Conservation (phyloP, 176 grass and related monocot genomes). For the Musa acuminata region DNA sequence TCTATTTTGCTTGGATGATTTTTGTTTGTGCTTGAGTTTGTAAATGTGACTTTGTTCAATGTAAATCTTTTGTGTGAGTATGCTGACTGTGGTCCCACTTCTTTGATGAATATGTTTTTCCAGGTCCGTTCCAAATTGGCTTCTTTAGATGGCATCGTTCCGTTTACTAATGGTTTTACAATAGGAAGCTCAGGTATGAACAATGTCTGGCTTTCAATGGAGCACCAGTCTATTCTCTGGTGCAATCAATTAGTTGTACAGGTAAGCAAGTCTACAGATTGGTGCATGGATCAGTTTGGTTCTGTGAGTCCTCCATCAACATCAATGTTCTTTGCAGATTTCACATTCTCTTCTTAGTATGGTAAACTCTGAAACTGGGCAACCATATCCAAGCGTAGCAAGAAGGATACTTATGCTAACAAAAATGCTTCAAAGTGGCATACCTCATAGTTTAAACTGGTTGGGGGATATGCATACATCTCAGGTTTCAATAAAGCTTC, state of each 20-base stretch:
- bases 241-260: slow-evolving; percentile 98
- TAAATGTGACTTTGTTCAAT: background rate
- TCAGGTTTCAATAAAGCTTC: slow-evolving; percentile 18
- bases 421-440: slow-evolving; percentile 85
- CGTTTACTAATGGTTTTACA: slow-evolving; percentile 80
- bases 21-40: background rate
- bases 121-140: slow-evolving; percentile 81
- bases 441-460: slow-evolving; percentile 59
- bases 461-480: slow-evolving; percentile 28
- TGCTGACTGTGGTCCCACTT: background rate
- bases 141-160: slow-evolving; percentile 72
- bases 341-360: slow-evolving; percentile 81
- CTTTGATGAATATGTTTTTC: slow-evolving; percentile 14
- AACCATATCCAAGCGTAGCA: slow-evolving; percentile 53
- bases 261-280: slow-evolving; percentile 23
- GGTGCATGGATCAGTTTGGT: slow-evolving; percentile 6
- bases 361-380: slow-evolving; percentile 49
- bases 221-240: slow-evolving; percentile 94
- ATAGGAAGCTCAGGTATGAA: slow-evolving; percentile 90
- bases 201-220: slow-evolving; percentile 96
- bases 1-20: background rate
- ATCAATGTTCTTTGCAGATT: slow-evolving; percentile 45
- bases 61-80: background rate
- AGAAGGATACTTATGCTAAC: slow-evolving; percentile 66
- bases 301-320: slow-evolving; percentile 17